Conservation (phyloP, 2,329 filamentous ascomycete genomes). For the Aureobasidium vineae region DNA sequence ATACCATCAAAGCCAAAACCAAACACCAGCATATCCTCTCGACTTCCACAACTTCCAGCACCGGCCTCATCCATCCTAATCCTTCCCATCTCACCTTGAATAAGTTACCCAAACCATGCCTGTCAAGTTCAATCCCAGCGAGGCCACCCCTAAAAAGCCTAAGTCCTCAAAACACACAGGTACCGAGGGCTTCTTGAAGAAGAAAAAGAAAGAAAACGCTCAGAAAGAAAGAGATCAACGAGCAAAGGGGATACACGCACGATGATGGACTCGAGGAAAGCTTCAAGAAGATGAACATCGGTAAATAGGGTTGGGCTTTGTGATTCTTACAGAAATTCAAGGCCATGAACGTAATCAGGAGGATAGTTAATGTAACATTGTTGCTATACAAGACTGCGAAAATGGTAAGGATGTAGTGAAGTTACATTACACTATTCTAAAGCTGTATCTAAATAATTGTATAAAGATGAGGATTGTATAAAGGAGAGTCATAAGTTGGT, state of each 20-base stretch:
- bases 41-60: not conserved
- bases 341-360: too few relatives aligned
- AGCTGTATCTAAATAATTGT: not conserved
- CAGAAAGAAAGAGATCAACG: not conserved
- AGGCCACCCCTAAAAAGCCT: not conserved
- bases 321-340: too few relatives aligned
- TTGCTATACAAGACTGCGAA: not conserved
- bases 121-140: not conserved
- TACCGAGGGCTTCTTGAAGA: not conserved
- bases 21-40: too few relatives aligned
- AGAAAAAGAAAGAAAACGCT: not conserved
- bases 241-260: not conserved
- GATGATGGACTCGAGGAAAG: not conserved
- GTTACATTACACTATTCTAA: conserved; percentile 14
- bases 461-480: not conserved
- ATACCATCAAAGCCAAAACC: too few relatives aligned
- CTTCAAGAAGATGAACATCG: not conserved
- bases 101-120: not conserved
- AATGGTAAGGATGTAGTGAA: not conserved
- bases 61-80: not conserved
- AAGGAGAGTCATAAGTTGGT: conserved; percentile 20
- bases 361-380: too few relatives aligned
- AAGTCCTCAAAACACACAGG: not conserved
- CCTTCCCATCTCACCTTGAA: not conserved
- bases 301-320: not conserved